Evolutionary conservation across 768 basidiomycete species (phyloP).

Genomic region (Suillus spraguei): DNA sequence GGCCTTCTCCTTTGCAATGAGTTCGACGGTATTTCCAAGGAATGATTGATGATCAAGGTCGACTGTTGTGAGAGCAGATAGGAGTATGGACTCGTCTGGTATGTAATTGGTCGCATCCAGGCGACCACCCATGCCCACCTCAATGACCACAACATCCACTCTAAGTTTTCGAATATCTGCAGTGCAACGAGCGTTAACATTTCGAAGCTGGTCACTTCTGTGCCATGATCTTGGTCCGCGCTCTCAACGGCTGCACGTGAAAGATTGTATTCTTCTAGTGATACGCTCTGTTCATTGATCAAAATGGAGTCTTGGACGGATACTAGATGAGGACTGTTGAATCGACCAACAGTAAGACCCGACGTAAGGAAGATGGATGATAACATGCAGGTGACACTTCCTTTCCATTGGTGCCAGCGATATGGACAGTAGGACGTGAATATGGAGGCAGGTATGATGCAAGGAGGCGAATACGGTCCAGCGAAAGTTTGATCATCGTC

Average conservation of each 20-base stretch:
- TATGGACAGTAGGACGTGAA: constrained; percentile 82
- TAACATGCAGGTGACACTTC: constrained; percentile 84
- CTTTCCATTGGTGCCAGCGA: constrained; percentile 97
- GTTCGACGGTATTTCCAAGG: constrained; percentile 72
- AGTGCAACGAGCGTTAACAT: constrained; percentile 83
- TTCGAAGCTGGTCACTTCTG: constrained; percentile 77
- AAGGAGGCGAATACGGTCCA: constrained; percentile 59
- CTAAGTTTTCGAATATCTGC: constrained; percentile 64
- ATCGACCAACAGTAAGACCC: constrained; percentile 69
- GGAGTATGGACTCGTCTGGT: constrained; percentile 64
- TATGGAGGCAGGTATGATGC: constrained; percentile 59
- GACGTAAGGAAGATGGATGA: constrained; percentile 71
- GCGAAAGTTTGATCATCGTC: constrained; percentile 74
- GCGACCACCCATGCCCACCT: constrained; percentile 94
- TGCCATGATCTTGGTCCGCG: constrained; percentile 43
- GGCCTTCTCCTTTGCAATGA: constrained; percentile 83
- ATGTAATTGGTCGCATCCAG: constrained; percentile 94
- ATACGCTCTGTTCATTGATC: constrained; percentile 60
- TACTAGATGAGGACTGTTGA: constrained; percentile 92
- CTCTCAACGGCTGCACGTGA: constrained; percentile 51
- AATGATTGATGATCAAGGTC: constrained; percentile 94
- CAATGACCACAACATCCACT: constrained; percentile 85
- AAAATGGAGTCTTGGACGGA: constrained; percentile 75
- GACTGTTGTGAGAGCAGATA: constrained; percentile 83
- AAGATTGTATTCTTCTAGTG: constrained; percentile 45